A percentile compares a stretch with the other conserved stretches of the same genome.
These are phyloP conservation scores for Geranomyces michiganensis DNA, from an alignment of 192 early-diverging fungal genomes.

Conservation along the genomic window DNA sequence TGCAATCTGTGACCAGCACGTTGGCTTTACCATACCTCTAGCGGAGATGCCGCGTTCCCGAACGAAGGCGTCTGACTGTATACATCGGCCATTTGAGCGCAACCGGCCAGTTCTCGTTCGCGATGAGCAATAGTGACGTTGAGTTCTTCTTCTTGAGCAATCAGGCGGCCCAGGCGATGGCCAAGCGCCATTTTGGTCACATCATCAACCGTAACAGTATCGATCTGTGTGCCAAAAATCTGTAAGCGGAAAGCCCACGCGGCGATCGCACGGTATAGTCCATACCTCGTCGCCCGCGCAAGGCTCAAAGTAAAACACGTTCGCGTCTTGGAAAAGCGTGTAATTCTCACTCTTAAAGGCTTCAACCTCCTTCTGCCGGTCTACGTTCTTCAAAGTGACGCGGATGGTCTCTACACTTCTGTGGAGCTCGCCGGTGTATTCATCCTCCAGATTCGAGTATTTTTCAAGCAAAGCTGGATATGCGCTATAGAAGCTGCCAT, in stretches of 20 bases:
- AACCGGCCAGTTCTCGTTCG: slow-evolving; percentile 41
- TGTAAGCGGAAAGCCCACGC: not conserved
- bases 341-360: slow-evolving; percentile 42
- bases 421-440: slow-evolving; percentile 25
- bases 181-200: slow-evolving; percentile 48
- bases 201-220: slow-evolving; percentile 46
- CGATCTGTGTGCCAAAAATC: not conserved
- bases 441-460: slow-evolving; percentile 36
- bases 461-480: slow-evolving; percentile 27
- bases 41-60: slow-evolving; percentile 35
- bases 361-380: slow-evolving; percentile 33
- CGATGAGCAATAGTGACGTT: slow-evolving; percentile 24
- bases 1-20: not conserved
- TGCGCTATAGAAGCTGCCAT: slow-evolving; percentile 41
- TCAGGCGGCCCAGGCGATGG: slow-evolving; percentile 41
- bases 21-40: slow-evolving; percentile 30
- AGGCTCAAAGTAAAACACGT: slow-evolving; percentile 38
- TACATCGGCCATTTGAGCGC: slow-evolving; percentile 37
- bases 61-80: slow-evolving; percentile 44
- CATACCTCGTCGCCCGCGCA: slow-evolving; percentile 36
- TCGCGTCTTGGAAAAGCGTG: slow-evolving; percentile 38
- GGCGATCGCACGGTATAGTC: not conserved
- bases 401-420: slow-evolving; percentile 29
- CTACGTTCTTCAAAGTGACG: slow-evolving; percentile 11
- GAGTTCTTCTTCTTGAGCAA: slow-evolving; percentile 36